Evolutionary conservation across 768 basidiomycete species (phyloP).

Genomic region (Phanerochaete carnosa): DNA sequence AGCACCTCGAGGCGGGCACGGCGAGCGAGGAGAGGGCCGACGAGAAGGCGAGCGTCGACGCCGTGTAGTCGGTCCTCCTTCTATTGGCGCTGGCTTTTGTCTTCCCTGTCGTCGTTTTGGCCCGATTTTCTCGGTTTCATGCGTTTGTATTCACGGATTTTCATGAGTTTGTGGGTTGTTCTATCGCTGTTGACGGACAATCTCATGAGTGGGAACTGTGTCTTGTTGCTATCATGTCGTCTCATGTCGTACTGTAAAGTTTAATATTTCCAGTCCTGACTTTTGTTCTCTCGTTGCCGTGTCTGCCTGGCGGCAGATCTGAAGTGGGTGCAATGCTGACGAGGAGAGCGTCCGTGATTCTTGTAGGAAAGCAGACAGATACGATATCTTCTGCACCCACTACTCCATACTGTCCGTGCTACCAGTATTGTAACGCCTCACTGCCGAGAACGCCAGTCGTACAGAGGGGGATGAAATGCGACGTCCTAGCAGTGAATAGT

Average conservation of each 20-base stretch:
- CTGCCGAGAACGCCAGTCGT: too few species aligned
- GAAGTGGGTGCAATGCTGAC: not conserved
- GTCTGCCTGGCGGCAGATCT: not conserved
- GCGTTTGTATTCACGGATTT: not conserved
- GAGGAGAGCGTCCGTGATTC: too few species aligned
- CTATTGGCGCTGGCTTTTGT: not conserved
- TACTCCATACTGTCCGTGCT: too few species aligned
- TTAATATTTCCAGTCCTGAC: not conserved
- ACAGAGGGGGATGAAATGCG: too few species aligned
- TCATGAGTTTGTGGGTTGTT: not conserved
- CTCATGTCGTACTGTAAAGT: not conserved
- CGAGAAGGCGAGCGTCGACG: conserved; percentile 21
- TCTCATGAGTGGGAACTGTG: not conserved
- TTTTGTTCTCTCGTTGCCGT: not conserved
- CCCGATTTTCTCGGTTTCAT: not conserved
- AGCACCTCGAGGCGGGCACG: conserved; percentile 13
- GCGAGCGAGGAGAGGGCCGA: conserved; percentile 5
- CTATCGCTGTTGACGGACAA: not conserved
- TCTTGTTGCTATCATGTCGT: not conserved
- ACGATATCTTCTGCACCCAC: too few species aligned
- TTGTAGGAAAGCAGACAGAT: too few species aligned
- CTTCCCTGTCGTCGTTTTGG: not conserved
- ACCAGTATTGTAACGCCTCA: too few species aligned
- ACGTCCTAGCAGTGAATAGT: too few species aligned
- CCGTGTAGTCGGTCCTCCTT: not conserved